A percentile compares a stretch with the other conserved stretches of the same genome.
These are phyloP conservation scores for Perilla frutescens DNA, from an alignment of 257 asterid species.

Conservation along the genomic window DNA sequence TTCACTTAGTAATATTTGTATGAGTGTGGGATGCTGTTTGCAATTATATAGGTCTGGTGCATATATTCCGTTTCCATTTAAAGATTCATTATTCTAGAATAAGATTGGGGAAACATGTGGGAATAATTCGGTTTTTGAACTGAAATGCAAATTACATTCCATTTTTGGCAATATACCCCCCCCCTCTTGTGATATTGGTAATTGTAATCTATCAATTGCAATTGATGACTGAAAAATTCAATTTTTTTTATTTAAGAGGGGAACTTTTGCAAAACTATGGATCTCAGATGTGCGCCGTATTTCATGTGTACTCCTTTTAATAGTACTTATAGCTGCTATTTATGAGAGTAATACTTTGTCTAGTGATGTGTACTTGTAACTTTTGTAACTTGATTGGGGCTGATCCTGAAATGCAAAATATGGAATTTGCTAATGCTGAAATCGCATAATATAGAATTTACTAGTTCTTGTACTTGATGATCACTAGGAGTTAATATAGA, in stretches of 20 bases:
- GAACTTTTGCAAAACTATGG: neutral
- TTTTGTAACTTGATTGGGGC: neutral
- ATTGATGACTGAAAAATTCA: neutral
- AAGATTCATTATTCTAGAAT: conserved; percentile 24
- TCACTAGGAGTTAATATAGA: neutral
- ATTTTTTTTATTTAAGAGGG: neutral
- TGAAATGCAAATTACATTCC: conserved; percentile 23
- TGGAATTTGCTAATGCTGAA: neutral
- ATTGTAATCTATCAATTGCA: conserved; percentile 5
- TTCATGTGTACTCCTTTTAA: neutral
- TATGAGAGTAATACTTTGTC: neutral
- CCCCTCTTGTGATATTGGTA: conserved; percentile 8
- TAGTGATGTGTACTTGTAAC: neutral
- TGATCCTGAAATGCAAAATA: neutral
- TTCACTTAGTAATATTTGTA: neutral
- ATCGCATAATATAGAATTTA: neutral
- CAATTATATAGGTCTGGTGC: conserved; percentile 9
- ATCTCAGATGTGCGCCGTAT: neutral
- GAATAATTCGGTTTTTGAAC: conserved; percentile 17
- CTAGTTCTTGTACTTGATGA: conserved; percentile 1
- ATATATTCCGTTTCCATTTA: conserved; percentile 2
- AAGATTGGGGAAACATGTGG: conserved; percentile 23
- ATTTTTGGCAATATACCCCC: conserved; percentile 25
- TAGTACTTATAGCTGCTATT: neutral
- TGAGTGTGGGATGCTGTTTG: neutral